A percentile compares a stretch with the other conserved stretches of the same genome.
phyloP scores from a whole-genome alignment of 2,329 filamentous ascomycete genomes.

The Myriosclerotinia duriaeana region DNA sequence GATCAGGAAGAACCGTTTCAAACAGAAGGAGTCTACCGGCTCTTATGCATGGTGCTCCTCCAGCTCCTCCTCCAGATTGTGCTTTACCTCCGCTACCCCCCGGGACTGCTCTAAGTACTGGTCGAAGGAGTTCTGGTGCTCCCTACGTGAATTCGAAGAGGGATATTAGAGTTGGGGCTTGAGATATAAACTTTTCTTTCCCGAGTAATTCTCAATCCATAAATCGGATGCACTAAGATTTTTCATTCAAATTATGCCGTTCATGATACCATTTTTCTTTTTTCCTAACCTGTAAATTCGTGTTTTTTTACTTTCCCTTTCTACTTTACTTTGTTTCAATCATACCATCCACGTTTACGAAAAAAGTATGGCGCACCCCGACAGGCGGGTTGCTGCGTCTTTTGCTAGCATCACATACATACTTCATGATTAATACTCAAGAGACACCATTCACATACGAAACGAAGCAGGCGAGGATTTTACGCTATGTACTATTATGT shows the following conservation, averaged over 20 bases:
- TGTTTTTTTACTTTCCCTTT: not conserved
- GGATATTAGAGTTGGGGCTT: slow-evolving; percentile 4
- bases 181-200: not conserved
- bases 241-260: not conserved
- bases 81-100: slow-evolving; percentile 39
- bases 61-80: slow-evolving; percentile 39
- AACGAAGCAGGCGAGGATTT: slow-evolving; percentile 6
- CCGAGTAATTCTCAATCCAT: not conserved
- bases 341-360: slow-evolving; percentile 8
- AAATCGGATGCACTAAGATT: not conserved
- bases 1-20: slow-evolving; percentile 24
- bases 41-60: slow-evolving; percentile 38
- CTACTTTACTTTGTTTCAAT: not conserved
- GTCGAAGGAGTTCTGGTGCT: not conserved
- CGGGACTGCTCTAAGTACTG: slow-evolving; percentile 14
- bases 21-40: slow-evolving; percentile 35
- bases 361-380: not conserved
- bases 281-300: not conserved
- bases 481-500: slow-evolving; percentile 13
- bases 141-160: slow-evolving; percentile 7
- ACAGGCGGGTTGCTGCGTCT: slow-evolving; percentile 4
- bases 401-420: slow-evolving; percentile 2
- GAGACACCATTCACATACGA: not conserved
- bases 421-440: slow-evolving; percentile 12
- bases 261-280: slow-evolving; percentile 5